phyloP scores from a whole-genome alignment of 495 filamentous ascomycete species.

The Daldinia caldariorum region DNA sequence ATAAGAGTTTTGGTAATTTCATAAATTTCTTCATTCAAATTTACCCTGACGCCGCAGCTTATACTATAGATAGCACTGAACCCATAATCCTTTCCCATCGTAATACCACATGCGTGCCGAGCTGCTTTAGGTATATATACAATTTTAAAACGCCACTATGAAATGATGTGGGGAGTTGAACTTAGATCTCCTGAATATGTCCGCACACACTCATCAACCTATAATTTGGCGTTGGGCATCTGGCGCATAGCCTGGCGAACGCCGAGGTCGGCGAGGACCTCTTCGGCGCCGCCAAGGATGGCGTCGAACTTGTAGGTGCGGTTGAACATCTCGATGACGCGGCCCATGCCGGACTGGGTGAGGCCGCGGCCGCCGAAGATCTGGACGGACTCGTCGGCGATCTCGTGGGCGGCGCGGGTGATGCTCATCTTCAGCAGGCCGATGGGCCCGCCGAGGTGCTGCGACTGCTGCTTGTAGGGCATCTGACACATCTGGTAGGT shows the following conservation, averaged over 20 bases:
- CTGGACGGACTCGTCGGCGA: conserved; percentile 83
- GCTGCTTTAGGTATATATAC: conserved; percentile 5
- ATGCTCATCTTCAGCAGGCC: conserved; percentile 82
- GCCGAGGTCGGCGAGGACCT: conserved; percentile 83
- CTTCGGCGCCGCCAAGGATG: conserved; percentile 85
- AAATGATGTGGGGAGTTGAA: background rate
- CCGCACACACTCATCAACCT: conserved; percentile 27
- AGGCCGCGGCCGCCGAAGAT: conserved; percentile 87
- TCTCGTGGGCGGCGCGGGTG: conserved; percentile 80
- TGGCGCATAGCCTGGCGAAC: conserved; percentile 83
- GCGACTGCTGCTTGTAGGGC: conserved; percentile 80
- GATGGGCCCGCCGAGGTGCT: conserved; percentile 80
- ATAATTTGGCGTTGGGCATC: conserved; percentile 86
- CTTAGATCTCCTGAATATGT: background rate
- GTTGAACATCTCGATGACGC: conserved; percentile 81
- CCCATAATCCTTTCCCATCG: background rate
- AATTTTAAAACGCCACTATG: background rate
- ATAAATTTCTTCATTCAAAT: conserved; percentile 20
- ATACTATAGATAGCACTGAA: conserved; percentile 6
- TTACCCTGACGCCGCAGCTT: conserved; percentile 20
- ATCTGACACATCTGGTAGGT: conserved; percentile 89
- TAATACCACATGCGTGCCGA: background rate
- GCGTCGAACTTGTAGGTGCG: conserved; percentile 90
- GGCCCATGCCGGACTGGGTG: conserved; percentile 85
- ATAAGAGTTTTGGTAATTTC: background rate